phyloP scores from a whole-genome alignment of 2,329 filamentous ascomycete species.

The Teratosphaeria pseudoeucalypti region DNA sequence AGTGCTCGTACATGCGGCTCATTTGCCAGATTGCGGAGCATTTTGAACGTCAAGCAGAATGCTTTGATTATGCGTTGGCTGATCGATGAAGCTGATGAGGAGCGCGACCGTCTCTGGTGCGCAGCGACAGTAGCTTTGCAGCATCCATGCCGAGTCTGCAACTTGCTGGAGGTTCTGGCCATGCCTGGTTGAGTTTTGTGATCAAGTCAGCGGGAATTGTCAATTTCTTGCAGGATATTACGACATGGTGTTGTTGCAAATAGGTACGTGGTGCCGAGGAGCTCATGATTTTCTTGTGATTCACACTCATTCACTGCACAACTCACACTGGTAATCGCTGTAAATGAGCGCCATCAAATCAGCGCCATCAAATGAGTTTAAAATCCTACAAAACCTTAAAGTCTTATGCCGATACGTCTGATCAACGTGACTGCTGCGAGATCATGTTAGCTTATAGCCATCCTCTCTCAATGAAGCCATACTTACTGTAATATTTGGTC shows the following conservation, averaged over 20 bases:
- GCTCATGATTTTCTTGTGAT: not conserved
- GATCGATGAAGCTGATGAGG: not conserved
- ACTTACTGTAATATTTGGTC: conserved; percentile 10
- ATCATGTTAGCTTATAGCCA: not conserved
- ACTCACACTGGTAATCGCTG: not conserved
- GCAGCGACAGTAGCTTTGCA: not conserved
- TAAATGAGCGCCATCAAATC: not conserved
- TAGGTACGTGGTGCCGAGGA: not conserved
- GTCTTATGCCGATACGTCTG: not conserved
- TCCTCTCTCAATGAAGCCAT: not conserved
- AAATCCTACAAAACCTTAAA: not conserved
- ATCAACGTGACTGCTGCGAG: not conserved
- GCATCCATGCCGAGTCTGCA: not conserved
- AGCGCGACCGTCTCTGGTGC: not conserved
- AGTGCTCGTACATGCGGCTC: not conserved
- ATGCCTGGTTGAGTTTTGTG: no score
- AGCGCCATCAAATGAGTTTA: not conserved
- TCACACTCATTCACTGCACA: not conserved
- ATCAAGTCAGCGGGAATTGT: not conserved
- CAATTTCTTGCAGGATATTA: not conserved
- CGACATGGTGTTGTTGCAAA: no score
- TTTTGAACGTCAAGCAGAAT: not conserved
- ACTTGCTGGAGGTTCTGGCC: not conserved
- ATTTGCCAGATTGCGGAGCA: not conserved
- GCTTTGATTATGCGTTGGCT: not conserved